A percentile compares a stretch with the other conserved stretches of the same genome.
These are phyloP conservation scores for Eimeria nieschulzi DNA, from an alignment of 169 alveolate species.

Conservation along the genomic window DNA sequence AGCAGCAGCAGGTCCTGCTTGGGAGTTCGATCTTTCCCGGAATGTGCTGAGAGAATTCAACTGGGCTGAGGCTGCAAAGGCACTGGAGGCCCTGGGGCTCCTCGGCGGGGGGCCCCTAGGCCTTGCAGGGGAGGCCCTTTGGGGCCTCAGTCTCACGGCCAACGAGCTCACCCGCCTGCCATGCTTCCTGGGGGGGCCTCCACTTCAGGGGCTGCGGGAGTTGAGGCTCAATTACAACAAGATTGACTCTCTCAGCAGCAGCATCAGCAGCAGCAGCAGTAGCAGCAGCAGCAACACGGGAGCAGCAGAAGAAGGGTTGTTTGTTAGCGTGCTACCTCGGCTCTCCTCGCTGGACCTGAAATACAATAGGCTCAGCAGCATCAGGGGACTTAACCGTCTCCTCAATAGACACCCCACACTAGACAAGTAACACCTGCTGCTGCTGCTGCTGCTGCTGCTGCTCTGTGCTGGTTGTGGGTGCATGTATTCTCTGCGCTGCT, in stretches of 20 bases:
- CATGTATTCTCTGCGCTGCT: neutral
- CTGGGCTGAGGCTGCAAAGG: neutral
- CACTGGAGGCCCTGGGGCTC: neutral
- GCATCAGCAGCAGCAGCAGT: neutral
- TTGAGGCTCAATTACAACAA: slow-evolving; percentile 5
- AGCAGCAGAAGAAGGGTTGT: neutral
- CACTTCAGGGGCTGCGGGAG: neutral
- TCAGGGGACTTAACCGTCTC: neutral
- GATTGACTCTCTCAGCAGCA: neutral
- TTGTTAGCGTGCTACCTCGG: neutral
- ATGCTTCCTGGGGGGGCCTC: neutral
- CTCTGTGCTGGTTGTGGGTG: neutral
- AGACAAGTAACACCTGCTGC: neutral
- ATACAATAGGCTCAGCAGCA: neutral
- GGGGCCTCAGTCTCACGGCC: neutral
- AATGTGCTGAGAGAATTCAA: neutral
- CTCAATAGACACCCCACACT: neutral
- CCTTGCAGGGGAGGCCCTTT: neutral
- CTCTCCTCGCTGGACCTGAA: neutral
- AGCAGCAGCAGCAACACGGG: slow-evolving; percentile 17
- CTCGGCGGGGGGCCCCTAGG: neutral
- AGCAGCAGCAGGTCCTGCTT: neutral
- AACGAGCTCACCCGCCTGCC: slow-evolving; percentile 5
- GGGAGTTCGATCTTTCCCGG: neutral
- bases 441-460: slow-evolving; percentile 20